Percentiles rank a stretch among this genome's conserved stretches.
Evolutionary conservation across 495 filamentous ascomycete genomes (phyloP).

Genomic region (Xylaria sp.): DNA sequence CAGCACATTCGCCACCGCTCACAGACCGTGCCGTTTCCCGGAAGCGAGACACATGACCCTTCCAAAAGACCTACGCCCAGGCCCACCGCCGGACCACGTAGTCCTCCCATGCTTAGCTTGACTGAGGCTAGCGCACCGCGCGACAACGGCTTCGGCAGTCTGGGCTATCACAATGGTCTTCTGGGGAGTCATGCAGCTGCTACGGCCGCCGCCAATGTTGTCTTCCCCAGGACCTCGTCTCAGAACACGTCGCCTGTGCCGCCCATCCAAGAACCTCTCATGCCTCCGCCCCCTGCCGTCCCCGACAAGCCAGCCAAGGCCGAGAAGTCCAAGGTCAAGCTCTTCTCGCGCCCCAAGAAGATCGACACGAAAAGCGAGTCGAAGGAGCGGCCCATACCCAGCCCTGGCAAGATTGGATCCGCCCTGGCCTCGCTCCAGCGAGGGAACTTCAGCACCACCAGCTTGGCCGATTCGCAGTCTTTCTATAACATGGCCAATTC

Average conservation of each 20-base stretch:
- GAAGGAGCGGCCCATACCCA: constrained; percentile 75
- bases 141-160: constrained; percentile 58
- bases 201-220: constrained; percentile 83
- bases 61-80: constrained; percentile 45
- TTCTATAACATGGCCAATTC: constrained; percentile 86
- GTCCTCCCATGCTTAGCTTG: constrained; percentile 64
- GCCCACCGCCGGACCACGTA: constrained; percentile 50
- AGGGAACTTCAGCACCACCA: constrained; percentile 79
- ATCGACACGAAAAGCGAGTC: constrained; percentile 76
- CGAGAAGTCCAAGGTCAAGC: constrained; percentile 88
- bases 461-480: constrained; percentile 74
- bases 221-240: constrained; percentile 72
- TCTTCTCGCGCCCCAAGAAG: constrained; percentile 88
- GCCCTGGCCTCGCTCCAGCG: constrained; percentile 65
- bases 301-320: constrained; percentile 71
- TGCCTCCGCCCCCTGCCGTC: constrained; percentile 47
- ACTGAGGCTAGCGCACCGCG: constrained; percentile 62
- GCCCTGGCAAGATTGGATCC: constrained; percentile 78
- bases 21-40: constrained; percentile 65
- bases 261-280: constrained; percentile 42
- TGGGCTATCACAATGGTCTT: constrained; percentile 70
- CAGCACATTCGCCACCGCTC: constrained; percentile 71
- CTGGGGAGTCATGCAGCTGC: constrained; percentile 75
- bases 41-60: constrained; percentile 43
- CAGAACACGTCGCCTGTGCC: constrained; percentile 58